phyloP scores from a whole-genome alignment of 495 filamentous ascomycete species.

The Lindgomyces ingoldianus region DNA sequence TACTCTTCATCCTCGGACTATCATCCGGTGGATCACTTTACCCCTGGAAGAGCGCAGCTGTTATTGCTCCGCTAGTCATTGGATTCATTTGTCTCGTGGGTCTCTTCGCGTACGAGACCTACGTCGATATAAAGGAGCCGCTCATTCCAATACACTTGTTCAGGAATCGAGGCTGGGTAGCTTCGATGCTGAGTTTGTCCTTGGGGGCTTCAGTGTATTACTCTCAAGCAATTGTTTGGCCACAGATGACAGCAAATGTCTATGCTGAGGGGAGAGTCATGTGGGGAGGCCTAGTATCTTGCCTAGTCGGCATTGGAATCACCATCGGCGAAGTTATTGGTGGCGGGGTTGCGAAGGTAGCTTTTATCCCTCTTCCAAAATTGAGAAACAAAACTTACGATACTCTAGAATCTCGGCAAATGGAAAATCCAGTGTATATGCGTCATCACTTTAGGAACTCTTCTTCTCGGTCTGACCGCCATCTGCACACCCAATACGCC shows the following conservation, averaged over 20 bases:
- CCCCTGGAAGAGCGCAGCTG: conserved; percentile 47
- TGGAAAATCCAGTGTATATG: conserved; percentile 31
- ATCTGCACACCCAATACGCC: conserved; percentile 29
- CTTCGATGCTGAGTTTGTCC: conserved; percentile 22
- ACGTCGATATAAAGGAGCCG: conserved; percentile 22
- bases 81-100: conserved; percentile 43
- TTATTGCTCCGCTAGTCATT: conserved; percentile 46
- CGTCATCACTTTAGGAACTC: conserved; percentile 26
- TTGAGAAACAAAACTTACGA: background rate
- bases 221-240: conserved; percentile 34
- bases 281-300: conserved; percentile 19
- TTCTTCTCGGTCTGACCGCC: conserved; percentile 24
- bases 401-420: conserved; percentile 15
- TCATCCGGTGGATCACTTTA: conserved; percentile 49
- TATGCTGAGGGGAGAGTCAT: conserved; percentile 13
- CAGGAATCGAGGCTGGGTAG: conserved; percentile 20
- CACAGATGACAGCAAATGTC: conserved; percentile 15
- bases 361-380: background rate
- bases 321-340: conserved; percentile 26
- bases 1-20: conserved; percentile 41
- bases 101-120: conserved; percentile 46
- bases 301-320: conserved; percentile 28
- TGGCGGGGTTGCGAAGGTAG: conserved; percentile 24
- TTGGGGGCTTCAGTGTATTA: conserved; percentile 32
- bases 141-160: conserved; percentile 36